Base-by-base conservation (phyloP, 2,329 filamentous ascomycete genomes). In the Trichoderma simmonsii region DNA sequence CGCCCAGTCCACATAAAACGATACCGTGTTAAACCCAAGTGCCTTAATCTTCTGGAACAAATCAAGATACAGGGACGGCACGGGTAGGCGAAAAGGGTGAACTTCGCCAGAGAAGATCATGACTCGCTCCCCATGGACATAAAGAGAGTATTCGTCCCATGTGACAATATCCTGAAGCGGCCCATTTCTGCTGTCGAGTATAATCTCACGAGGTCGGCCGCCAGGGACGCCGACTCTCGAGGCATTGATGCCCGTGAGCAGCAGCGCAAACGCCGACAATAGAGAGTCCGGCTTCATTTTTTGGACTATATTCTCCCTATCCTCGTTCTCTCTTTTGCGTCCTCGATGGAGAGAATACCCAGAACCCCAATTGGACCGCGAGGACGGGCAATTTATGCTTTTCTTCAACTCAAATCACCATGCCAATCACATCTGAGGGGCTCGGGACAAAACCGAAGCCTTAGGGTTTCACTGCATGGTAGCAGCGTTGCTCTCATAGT, bases 1-100 rank as follows among this genome's bases (percentile, higher is more conserved):
- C 3, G 91, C 92, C 93, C 93, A 97, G 76, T 94, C 87, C 7
- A 91, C 85, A 77, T 95, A 95, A 79, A 95, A 94, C 0, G 92
- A 94, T 1, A 95, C 91, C 59, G 89, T 87, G 76, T 92, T 95
- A 82, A 94, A 95, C 0, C 93, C 93, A 1, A 94, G 82, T 0
- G 92, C 91, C 80, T 92, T 94, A 80, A 95, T 89, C 81, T 97
- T 97, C 77, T 96, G 91, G 76, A 97, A 91, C 2, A 95, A 78
- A 75, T 95, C 93, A 9, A 92, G 84, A 84, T 90, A 86, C 0
- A 86, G 77, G 0, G 80, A 81, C 0, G 85, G 83, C 0, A 85
- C 83, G 0, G 85, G 84, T 1, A 86, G 79, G 1, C 85, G 82
- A 70, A 85, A 94, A 0, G 92, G 91, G 77, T 95, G 92, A 3